These are phyloP conservation scores for Fraxinus angustifolia DNA, from an alignment of 305 asterid genomes.

Conservation along the genomic window DNA sequence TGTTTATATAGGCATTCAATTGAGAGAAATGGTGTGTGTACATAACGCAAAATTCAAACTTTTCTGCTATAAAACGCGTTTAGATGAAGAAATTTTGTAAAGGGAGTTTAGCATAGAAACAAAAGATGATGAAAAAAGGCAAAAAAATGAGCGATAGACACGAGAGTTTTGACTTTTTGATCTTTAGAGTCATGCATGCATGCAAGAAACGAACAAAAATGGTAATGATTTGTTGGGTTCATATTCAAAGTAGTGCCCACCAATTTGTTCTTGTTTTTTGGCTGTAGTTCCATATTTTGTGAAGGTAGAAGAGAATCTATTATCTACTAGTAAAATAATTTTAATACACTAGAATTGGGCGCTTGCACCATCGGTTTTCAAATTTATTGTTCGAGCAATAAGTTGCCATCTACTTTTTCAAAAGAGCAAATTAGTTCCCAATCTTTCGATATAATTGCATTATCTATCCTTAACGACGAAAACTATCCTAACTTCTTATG, in stretches of 20 bases:
- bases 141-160: background rate
- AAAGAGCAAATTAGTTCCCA: background rate
- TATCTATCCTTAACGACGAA: background rate
- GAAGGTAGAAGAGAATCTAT: background rate
- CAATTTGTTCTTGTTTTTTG: background rate
- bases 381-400: background rate
- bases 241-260: background rate
- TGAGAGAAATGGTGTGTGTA: background rate
- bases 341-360: background rate
- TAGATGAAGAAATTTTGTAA: background rate
- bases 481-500: background rate
- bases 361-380: background rate
- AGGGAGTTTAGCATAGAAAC: background rate
- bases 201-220: constrained; percentile 1
- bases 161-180: constrained; percentile 13
- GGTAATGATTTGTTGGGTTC: background rate
- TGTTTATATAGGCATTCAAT: constrained; percentile 18
- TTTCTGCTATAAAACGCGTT: constrained; percentile 29
- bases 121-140: background rate
- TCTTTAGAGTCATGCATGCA: background rate
- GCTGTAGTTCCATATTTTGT: background rate
- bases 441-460: background rate
- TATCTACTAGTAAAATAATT: background rate
- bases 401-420: background rate
- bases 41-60: constrained; percentile 15